Evolutionary conservation across 345 rosid genomes (phyloP), one percentile per base, ranked within the genome.

Genomic region (Salix koriyanagi): DNA sequence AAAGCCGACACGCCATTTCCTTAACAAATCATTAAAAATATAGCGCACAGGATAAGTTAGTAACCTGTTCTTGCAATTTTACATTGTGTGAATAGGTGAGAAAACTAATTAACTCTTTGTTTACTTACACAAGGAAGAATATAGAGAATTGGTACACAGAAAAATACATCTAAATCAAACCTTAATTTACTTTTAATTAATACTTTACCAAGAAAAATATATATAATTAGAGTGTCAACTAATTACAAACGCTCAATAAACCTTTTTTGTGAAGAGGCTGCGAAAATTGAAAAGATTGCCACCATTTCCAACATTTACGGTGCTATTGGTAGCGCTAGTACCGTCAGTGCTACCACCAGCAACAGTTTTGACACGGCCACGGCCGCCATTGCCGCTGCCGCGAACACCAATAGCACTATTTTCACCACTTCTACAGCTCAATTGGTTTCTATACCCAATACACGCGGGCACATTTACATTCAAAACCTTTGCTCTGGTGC

Each of bases 251-350:
- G 60, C 37, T 85, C 77, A 87, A 83, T 89, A 84, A 75, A 91
- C 92, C 77, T 89, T 92, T 84, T 87, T 92, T 60, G 86, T 28
- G 73, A 92, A 94, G 54, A 92, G 87, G 89, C 86, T 87, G 7
- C 97, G 92, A 26, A 94, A 75, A 73, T 82, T 90, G 80, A 94
- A 92, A 65, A 90, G 50, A 74, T 73, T 76, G 18, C 79, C 84
- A 39, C 80, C 64, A 36, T 64, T 64, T 19, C 75, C 64, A 32
- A 52, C 75, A 48, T 42, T 60, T 25, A 4, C 19, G n/a, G 54
- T 42, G 21, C 39, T 30, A 2, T 56, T 50, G 16, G 75, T 61
- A 4, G 21, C 67, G 36, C 72, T 66, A 2, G 65, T 70, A 52
- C 23, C 52, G n/a, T 56, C 73, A 2, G 37, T 30, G 26, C 23